Percentiles rank a stretch among this genome's conserved stretches.
These are phyloP conservation scores for Aspergillus sp. DNA, from an alignment of 2,329 filamentous ascomycete species.

Conservation along the genomic window DNA sequence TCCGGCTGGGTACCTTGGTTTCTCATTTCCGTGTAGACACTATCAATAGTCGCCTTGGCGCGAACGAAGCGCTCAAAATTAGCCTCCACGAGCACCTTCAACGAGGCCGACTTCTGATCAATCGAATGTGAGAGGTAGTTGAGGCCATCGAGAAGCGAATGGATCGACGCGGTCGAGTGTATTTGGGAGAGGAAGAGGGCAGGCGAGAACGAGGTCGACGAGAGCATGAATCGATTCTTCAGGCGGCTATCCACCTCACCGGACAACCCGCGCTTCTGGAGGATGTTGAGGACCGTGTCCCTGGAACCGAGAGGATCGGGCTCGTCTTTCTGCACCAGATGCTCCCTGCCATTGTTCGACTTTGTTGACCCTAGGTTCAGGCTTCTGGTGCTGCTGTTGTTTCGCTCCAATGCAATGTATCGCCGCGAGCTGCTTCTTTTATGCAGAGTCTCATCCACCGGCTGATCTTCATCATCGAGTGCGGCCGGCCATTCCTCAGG, in stretches of 20 bases:
- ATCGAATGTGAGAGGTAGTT: constrained; percentile 84
- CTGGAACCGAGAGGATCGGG: constrained; percentile 81
- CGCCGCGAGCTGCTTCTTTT: constrained; percentile 42
- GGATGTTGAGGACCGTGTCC: constrained; percentile 72
- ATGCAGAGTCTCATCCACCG: constrained; percentile 45
- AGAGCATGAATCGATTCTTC: constrained; percentile 86
- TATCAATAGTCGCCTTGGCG: constrained; percentile 95
- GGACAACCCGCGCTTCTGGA: constrained; percentile 66
- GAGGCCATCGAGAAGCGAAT: constrained; percentile 68
- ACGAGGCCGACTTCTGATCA: constrained; percentile 91
- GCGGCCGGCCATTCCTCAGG: constrained; percentile 81
- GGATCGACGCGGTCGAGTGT: constrained; percentile 75
- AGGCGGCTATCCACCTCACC: constrained; percentile 75
- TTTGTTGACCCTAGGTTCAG: constrained; percentile 59
- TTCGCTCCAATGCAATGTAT: constrained; percentile 74
- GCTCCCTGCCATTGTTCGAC: constrained; percentile 60
- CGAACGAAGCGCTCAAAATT: constrained; percentile 98
- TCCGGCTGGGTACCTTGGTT: constrained; percentile 53
- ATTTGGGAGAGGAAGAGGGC: constrained; percentile 85
- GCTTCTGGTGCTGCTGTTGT: constrained; percentile 59
- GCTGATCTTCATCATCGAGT: constrained; percentile 61
- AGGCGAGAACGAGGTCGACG: constrained; percentile 90
- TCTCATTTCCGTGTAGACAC: constrained; percentile 94
- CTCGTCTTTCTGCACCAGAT: constrained; percentile 80
- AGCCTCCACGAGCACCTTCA: constrained; percentile 92